These are phyloP conservation scores for Pinus albicaulis DNA, from an alignment of 75 land plant species.

Conservation along the genomic window DNA sequence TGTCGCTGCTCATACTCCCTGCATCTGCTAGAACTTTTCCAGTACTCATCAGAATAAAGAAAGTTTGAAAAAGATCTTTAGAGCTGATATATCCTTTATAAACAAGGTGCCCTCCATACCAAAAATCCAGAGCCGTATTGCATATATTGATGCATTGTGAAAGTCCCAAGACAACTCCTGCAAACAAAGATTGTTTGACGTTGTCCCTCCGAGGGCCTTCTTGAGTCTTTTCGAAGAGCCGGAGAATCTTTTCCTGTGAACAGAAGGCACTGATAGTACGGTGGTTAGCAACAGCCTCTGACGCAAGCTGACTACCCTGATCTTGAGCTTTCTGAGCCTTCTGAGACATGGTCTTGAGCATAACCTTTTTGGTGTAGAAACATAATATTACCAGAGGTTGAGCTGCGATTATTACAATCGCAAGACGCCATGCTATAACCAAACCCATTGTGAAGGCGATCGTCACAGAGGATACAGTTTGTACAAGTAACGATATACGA, in stretches of 20 bases:
- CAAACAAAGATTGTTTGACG: constrained; percentile 51
- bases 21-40: constrained; percentile 84
- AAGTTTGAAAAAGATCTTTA: constrained; percentile 57
- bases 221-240: constrained; percentile 46
- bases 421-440: constrained; percentile 66
- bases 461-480: constrained; percentile 45
- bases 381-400: constrained; percentile 74
- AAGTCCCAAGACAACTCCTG: constrained; percentile 58
- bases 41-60: constrained; percentile 77
- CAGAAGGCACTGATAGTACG: constrained; percentile 79
- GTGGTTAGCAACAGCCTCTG: constrained; percentile 75
- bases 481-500: constrained; percentile 59
- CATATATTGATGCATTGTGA: constrained; percentile 44
- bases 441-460: constrained; percentile 56
- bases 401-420: constrained; percentile 67
- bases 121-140: constrained; percentile 70
- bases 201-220: constrained; percentile 39
- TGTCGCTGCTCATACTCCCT: constrained; percentile 75
- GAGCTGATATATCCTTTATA: constrained; percentile 35
- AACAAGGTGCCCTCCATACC: constrained; percentile 77
- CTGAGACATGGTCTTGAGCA: constrained; percentile 36
- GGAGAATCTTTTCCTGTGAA: constrained; percentile 52
- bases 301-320: constrained; percentile 58
- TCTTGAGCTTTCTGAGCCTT: constrained; percentile 43
- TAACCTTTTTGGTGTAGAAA: constrained; percentile 52